Evolutionary conservation across 176 grass and related monocot species (phyloP), one percentile per base, ranked within the genome.

Genomic region (Raddia distichophylla): DNA sequence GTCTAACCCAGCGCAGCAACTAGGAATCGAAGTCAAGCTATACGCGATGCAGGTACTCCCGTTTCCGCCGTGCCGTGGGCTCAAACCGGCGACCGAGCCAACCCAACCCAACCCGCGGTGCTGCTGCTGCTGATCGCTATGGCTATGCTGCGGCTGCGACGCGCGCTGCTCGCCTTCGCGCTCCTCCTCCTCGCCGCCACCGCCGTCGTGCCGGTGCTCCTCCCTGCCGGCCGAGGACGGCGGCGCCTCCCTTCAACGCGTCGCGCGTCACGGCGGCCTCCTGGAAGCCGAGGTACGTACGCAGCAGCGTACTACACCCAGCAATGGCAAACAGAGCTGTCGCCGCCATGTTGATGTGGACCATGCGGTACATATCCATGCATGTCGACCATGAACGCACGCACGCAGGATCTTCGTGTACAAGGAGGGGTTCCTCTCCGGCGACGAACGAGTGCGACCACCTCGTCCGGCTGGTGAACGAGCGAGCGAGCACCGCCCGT

Each of bases 371-470:
- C 27, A n/a, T n/a, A n/a, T n/a, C n/a, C n/a, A n/a, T n/a, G n/a
- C n/a, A 58, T 20, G 57, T 59, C n/a, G 57, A 20, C 4, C 57
- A 33, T 10, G 67, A 6, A 6, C 9, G 13, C 12, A 33, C 60
- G 64, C 27, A 32, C 63, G 62, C 66, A 89, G 88, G 73, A 40
- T 81, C 43, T 93, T 93, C 73, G 54, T 88, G 74, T 88, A 90
- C 56, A 73, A 72, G n/a, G n/a, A n/a, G 73, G 80, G 75, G 3
- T 90, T 93, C 68, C 91, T 93, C 22, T 93, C 88, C 12, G 22
- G 83, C 37, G 78, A 69, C 9, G 88, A 88, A 69, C 9, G 88
- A 88, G 64, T 86, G 88, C 75, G 91, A 90, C 77, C 91, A 90
- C 82, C 81, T 90, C 42, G 87, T 93, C 12, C 19, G 57, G 15